Evolutionary conservation across 148 eudicot genomes (phyloP).

Genomic region (Rhododendron williamsianum): DNA sequence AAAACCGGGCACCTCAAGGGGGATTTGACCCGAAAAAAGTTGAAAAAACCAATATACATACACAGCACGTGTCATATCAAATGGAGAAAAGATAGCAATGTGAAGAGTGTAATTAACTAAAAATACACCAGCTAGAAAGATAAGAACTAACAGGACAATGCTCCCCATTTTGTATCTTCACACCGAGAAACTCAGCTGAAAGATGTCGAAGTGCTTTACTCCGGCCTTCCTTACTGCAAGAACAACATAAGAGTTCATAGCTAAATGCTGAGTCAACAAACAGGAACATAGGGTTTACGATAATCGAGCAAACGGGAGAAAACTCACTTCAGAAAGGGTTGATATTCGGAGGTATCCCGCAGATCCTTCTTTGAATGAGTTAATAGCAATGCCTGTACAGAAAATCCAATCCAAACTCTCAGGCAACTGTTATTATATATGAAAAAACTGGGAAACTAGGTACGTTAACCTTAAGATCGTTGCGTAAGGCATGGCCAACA

Average conservation of each 20-base stretch:
- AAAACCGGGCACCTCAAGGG: not conserved
- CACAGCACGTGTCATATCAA: not conserved
- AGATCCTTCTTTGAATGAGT: conserved; percentile 80
- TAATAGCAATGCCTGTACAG: conserved; percentile 67
- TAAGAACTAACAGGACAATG: conserved; percentile 83
- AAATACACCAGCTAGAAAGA: not conserved
- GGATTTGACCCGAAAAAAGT: not conserved
- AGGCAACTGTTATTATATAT: not conserved
- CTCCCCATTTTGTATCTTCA: conserved; percentile 86
- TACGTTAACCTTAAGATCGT: conserved; percentile 68
- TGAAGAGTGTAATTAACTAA: not conserved
- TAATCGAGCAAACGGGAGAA: not conserved
- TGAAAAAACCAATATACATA: not conserved
- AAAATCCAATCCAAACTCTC: conserved; percentile 4
- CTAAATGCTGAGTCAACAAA: not conserved
- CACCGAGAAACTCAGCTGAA: conserved; percentile 74
- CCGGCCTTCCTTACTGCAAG: conserved; percentile 53
- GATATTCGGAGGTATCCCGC: conserved; percentile 86
- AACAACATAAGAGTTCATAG: not conserved
- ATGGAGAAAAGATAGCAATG: not conserved
- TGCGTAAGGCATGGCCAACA: conserved; percentile 95
- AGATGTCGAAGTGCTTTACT: conserved; percentile 81
- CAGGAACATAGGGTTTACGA: not conserved
- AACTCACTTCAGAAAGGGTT: conserved; percentile 70
- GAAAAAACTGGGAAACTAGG: not conserved